These are phyloP conservation scores for Abrus precatorius DNA, from an alignment of 306 rosid species.

Conservation along the genomic window DNA sequence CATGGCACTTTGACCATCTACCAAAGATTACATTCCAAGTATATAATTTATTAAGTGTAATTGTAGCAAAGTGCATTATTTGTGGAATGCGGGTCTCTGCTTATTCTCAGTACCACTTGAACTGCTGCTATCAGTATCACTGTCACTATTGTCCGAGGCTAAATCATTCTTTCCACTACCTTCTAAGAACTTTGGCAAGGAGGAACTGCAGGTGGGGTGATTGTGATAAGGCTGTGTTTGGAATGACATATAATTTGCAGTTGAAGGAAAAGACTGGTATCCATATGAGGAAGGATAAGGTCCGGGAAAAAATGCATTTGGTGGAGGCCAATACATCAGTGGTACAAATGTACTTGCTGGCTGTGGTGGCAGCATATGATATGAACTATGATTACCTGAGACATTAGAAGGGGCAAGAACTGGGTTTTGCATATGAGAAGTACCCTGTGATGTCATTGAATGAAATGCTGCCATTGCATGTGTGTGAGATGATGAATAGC, in stretches of 20 bases:
- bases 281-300: slow-evolving; percentile 65
- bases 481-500: slow-evolving; percentile 58
- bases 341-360: slow-evolving; percentile 70
- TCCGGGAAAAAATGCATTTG: slow-evolving; percentile 65
- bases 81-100: slow-evolving; percentile 46
- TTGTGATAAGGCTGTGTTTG: slow-evolving; percentile 65
- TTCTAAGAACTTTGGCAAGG: slow-evolving; percentile 53
- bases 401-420: slow-evolving; percentile 45
- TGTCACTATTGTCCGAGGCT: slow-evolving; percentile 52
- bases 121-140: slow-evolving; percentile 63
- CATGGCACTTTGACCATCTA: slow-evolving; percentile 32
- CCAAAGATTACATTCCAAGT: slow-evolving; percentile 19
- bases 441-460: slow-evolving; percentile 56
- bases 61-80: slow-evolving; percentile 30
- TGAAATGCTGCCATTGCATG: slow-evolving; percentile 61
- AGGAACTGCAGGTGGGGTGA: slow-evolving; percentile 47
- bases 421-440: slow-evolving; percentile 48
- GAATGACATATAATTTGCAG: slow-evolving; percentile 60
- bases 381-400: slow-evolving; percentile 51
- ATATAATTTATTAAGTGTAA: background rate
- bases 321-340: slow-evolving; percentile 83
- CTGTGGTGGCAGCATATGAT: slow-evolving; percentile 61
- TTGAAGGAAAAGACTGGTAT: slow-evolving; percentile 63
- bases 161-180: slow-evolving; percentile 53
- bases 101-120: slow-evolving; percentile 57